Percentiles rank a stretch among this genome's conserved stretches.
These are phyloP conservation scores for Pseudofabraea citricarpa DNA, from an alignment of 2,329 filamentous ascomycete species.

Conservation along the genomic window DNA sequence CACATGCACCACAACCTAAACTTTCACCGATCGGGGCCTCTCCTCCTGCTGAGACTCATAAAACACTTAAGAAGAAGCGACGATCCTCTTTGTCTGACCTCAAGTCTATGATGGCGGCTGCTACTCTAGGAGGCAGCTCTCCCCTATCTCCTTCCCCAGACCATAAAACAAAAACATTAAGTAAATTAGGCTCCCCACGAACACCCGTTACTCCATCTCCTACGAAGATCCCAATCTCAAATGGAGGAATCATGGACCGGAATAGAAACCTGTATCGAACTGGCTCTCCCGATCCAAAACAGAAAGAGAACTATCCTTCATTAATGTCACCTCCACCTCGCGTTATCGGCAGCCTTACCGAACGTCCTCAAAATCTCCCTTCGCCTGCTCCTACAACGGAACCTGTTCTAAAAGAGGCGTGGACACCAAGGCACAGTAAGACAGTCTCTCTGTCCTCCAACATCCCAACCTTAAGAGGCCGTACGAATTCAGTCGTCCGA, in stretches of 20 bases:
- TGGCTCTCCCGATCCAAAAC: slow-evolving; percentile 16
- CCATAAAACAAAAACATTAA: slow-evolving; percentile 19
- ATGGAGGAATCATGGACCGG: slow-evolving; percentile 20
- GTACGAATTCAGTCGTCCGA: slow-evolving; percentile 14
- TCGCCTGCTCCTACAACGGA: slow-evolving; percentile 9
- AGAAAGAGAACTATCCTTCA: slow-evolving; percentile 21
- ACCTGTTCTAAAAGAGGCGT: slow-evolving; percentile 20
- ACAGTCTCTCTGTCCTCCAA: slow-evolving; percentile 24
- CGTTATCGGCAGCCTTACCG: slow-evolving; percentile 23
- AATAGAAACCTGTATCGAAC: slow-evolving; percentile 17
- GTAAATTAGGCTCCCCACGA: slow-evolving; percentile 12
- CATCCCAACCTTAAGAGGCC: slow-evolving; percentile 23
- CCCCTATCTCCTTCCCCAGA: slow-evolving; percentile 21
- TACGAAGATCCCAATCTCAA: slow-evolving; percentile 25
- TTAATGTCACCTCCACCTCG: slow-evolving; percentile 7
- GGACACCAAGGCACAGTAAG: slow-evolving; percentile 19
- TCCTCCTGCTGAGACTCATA: slow-evolving; percentile 35
- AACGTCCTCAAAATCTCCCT: slow-evolving; percentile 25
- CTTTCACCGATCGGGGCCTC: slow-evolving; percentile 27
- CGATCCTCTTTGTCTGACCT: slow-evolving; percentile 90
- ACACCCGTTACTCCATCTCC: slow-evolving; percentile 21
- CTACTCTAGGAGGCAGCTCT: slow-evolving; percentile 44
- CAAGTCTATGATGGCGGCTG: slow-evolving; percentile 60
- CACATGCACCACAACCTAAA: slow-evolving; percentile 36
- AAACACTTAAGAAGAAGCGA: slow-evolving; percentile 67